Conservation (phyloP, 2,329 filamentous ascomycete genomes). For the Phaeosphaeriaceae sp. region DNA sequence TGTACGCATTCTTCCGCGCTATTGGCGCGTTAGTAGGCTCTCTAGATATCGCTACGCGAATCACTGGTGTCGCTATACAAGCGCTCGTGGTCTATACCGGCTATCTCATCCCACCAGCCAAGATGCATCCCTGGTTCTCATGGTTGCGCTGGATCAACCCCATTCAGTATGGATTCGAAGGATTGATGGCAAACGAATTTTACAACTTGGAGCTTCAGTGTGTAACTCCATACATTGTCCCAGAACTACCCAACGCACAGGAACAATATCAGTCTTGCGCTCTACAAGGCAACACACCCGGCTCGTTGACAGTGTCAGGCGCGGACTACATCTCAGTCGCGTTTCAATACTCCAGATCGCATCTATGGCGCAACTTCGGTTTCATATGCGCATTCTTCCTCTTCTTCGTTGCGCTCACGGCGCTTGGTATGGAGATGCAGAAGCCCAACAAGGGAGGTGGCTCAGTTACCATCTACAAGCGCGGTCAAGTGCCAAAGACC, state of each 20-base stretch:
- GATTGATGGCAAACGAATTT: conserved; percentile 75
- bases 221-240: conserved; percentile 63
- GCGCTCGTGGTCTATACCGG: conserved; percentile 50
- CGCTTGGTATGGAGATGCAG: conserved; percentile 54
- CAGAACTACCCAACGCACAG: conserved; percentile 55
- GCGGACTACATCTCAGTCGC: conserved; percentile 62
- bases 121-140: conserved; percentile 51
- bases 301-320: conserved; percentile 61
- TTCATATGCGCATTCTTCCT: conserved; percentile 60
- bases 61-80: conserved; percentile 52
- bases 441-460: conserved; percentile 68
- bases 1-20: conserved; percentile 52
- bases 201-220: conserved; percentile 64
- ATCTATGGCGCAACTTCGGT: conserved; percentile 68
- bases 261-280: conserved; percentile 65
- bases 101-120: conserved; percentile 48
- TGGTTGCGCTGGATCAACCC: conserved; percentile 59
- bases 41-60: conserved; percentile 47
- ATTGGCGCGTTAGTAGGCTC: conserved; percentile 46
- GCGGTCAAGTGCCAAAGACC: conserved; percentile 66
- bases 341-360: conserved; percentile 62
- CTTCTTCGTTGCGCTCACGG: conserved; percentile 57
- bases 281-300: conserved; percentile 63
- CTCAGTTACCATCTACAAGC: conserved; percentile 67
- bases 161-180: conserved; percentile 73